A percentile compares a stretch with the other conserved stretches of the same genome.
Conservation (phyloP, 495 filamentous ascomycete species). For the Penicillium cinerascens region DNA sequence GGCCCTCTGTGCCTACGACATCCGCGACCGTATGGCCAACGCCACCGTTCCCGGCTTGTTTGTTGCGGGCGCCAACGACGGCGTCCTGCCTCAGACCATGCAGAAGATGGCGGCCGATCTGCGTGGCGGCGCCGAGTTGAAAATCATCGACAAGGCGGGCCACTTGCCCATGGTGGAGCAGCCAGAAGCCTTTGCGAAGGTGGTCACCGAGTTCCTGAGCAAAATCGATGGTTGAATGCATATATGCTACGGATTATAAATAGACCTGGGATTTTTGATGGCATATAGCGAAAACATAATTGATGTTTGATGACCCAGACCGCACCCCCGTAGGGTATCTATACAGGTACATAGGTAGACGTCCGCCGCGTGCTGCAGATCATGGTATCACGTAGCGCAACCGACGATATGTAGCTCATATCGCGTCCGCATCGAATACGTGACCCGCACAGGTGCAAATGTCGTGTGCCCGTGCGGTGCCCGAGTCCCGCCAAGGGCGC, state of each 20-base stretch:
- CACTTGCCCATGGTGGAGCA: conserved; percentile 84
- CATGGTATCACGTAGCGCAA: no score
- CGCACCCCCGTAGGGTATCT: no score
- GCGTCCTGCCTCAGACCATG: conserved; percentile 73
- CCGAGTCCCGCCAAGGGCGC: conserved; percentile 16
- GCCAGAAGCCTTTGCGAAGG: conserved; percentile 59
- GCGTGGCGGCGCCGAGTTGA: conserved; percentile 53
- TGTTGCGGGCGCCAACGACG: conserved; percentile 68
- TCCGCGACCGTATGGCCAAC: conserved; percentile 57
- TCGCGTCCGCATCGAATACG: no score
- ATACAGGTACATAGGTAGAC: no score
- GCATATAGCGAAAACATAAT: neutral
- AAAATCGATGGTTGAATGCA: conserved; percentile 24
- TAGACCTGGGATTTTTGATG: neutral
- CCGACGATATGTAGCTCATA: no score
- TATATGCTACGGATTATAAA: neutral
- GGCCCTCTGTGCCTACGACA: conserved; percentile 73
- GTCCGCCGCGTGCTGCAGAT: no score
- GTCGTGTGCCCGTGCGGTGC: conserved; percentile 12
- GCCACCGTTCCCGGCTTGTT: conserved; percentile 60
- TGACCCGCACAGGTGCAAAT: neutral
- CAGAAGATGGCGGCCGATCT: conserved; percentile 60
- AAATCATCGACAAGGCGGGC: conserved; percentile 61
- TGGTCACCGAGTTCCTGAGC: conserved; percentile 52
- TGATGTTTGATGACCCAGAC: neutral